These are phyloP conservation scores for Beauveria bassiana DNA, from an alignment of 2,329 filamentous ascomycete species.

Conservation along the genomic window DNA sequence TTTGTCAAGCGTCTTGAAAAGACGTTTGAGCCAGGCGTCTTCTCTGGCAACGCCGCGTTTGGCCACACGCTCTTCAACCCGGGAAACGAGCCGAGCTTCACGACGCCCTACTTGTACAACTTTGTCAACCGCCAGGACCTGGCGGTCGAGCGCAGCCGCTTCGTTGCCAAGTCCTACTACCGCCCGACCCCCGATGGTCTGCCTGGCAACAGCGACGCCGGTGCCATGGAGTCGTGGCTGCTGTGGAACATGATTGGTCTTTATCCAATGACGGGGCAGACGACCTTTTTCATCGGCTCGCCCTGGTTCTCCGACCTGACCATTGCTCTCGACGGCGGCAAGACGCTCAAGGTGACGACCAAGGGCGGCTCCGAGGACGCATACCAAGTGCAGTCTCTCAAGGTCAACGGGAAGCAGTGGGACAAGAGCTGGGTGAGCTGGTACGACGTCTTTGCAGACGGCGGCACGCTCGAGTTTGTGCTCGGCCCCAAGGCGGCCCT, in stretches of 20 bases:
- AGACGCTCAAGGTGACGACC: conserved; percentile 46
- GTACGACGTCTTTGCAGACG: conserved; percentile 57
- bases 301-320: conserved; percentile 55
- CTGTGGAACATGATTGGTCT: conserved; percentile 63
- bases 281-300: conserved; percentile 56
- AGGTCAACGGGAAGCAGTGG: conserved; percentile 57
- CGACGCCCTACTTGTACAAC: conserved; percentile 61
- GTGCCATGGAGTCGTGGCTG: conserved; percentile 65
- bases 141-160: conserved; percentile 49
- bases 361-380: conserved; percentile 40
- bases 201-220: conserved; percentile 64
- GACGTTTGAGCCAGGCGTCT: conserved; percentile 46
- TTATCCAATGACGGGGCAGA: conserved; percentile 61
- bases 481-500: conserved; percentile 43
- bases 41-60: conserved; percentile 34
- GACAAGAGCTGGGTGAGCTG: conserved; percentile 57
- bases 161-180: conserved; percentile 53
- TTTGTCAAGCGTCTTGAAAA: conserved; percentile 53
- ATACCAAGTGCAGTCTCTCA: conserved; percentile 58
- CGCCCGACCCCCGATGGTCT: conserved; percentile 46
- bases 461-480: conserved; percentile 56
- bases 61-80: conserved; percentile 56
- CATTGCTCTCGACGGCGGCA: conserved; percentile 48
- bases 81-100: conserved; percentile 61
- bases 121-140: conserved; percentile 56